These are phyloP conservation scores for Ogataea methanolica DNA, from an alignment of 805 yeast genomes.

Conservation along the genomic window DNA sequence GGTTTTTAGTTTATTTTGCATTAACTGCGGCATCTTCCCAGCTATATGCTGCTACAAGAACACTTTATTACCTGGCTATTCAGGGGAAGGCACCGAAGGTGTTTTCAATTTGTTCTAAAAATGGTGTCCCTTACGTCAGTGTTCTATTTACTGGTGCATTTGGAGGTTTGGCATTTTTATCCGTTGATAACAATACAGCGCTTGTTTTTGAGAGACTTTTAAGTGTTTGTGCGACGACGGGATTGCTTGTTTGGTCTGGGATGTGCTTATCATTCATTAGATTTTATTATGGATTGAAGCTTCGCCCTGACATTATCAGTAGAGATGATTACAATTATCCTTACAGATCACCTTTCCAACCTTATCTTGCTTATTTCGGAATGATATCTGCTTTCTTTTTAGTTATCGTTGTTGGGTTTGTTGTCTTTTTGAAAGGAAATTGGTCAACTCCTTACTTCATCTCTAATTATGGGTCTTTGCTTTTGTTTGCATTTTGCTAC, in stretches of 20 bases:
- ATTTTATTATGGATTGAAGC: conserved; percentile 49
- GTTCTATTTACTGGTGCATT: conserved; percentile 60
- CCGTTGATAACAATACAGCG: conserved; percentile 54
- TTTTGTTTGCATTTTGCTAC: conserved; percentile 41
- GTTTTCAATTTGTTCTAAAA: conserved; percentile 53
- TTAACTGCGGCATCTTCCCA: conserved; percentile 55
- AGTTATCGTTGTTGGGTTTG: conserved; percentile 46
- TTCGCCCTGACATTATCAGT: conserved; percentile 51
- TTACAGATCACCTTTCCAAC: conserved; percentile 51
- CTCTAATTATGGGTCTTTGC: conserved; percentile 49
- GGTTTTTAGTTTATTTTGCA: conserved; percentile 49
- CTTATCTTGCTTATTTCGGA: conserved; percentile 48
- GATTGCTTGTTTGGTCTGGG: conserved; percentile 73
- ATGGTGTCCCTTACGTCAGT: conserved; percentile 71
- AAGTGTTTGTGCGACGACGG: conserved; percentile 67
- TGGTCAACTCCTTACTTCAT: conserved; percentile 50
- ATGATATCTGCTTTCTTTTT: conserved; percentile 37
- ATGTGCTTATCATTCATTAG: conserved; percentile 54
- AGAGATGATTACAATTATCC: conserved; percentile 54
- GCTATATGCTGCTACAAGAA: conserved; percentile 56
- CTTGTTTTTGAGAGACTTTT: conserved; percentile 63
- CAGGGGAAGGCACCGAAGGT: conserved; percentile 58
- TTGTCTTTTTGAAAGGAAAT: conserved; percentile 41
- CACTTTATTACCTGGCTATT: conserved; percentile 48
- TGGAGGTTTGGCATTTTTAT: conserved; percentile 56